A percentile compares a stretch with the other conserved stretches of the same genome.
These are phyloP conservation scores for Arthrinium phaeospermum DNA, from an alignment of 2,329 filamentous ascomycete species.

Conservation along the genomic window DNA sequence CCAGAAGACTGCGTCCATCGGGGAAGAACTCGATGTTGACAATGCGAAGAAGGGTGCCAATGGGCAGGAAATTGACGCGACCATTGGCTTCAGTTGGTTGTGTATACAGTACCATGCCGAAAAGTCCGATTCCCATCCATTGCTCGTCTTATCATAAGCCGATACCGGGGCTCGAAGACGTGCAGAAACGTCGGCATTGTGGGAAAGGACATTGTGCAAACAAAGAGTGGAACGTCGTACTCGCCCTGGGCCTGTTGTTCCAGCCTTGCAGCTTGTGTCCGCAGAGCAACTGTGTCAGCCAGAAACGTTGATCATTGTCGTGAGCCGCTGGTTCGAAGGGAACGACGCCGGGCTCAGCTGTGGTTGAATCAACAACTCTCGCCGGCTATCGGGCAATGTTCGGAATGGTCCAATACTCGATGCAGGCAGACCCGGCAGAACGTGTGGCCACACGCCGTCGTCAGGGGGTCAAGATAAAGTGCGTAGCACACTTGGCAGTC, in stretches of 20 bases:
- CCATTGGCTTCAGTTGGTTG: constrained; percentile 45
- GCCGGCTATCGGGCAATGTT: constrained; percentile 79
- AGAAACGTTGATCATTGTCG: constrained; percentile 70
- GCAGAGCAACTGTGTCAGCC: constrained; percentile 67
- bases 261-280: constrained; percentile 58
- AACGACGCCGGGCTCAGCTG: constrained; percentile 46
- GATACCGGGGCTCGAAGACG: constrained; percentile 91
- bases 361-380: constrained; percentile 60
- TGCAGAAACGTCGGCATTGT: constrained; percentile 85
- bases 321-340: constrained; percentile 67
- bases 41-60: constrained; percentile 81
- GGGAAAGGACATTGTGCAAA: constrained; percentile 83
- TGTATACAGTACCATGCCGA: constrained; percentile 85
- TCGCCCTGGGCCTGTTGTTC: constrained; percentile 65
- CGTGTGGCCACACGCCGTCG: constrained; percentile 86
- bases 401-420: constrained; percentile 77
- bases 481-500: constrained; percentile 91
- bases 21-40: constrained; percentile 74
- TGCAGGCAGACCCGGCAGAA: constrained; percentile 83
- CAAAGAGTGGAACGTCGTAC: constrained; percentile 73
- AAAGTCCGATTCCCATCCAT: constrained; percentile 78
- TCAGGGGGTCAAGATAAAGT: constrained; percentile 80
- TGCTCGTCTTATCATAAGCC: constrained; percentile 83
- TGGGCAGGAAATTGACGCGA: constrained; percentile 63
- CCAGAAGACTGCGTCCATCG: constrained; percentile 82